These are phyloP conservation scores for Pycnococcus provasolii DNA, from an alignment of 139 green algal species.

Conservation along the genomic window DNA sequence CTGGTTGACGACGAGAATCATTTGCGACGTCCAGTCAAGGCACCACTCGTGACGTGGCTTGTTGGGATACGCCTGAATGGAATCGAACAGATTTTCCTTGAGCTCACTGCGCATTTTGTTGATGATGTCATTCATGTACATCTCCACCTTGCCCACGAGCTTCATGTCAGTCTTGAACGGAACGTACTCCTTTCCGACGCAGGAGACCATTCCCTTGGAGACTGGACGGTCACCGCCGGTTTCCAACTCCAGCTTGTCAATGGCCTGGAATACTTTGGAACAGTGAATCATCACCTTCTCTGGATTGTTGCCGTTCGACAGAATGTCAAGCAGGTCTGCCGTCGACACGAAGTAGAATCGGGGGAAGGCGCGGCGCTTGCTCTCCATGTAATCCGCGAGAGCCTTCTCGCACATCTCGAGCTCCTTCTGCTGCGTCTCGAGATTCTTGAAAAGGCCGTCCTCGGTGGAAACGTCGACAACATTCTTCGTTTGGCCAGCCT, in stretches of 20 bases:
- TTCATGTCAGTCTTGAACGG: constrained; percentile 50
- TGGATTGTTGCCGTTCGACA: constrained; percentile 71
- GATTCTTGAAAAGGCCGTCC: constrained; percentile 56
- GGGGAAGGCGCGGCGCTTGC: constrained; percentile 63
- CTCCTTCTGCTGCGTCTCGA: constrained; percentile 60
- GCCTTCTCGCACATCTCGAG: constrained; percentile 71
- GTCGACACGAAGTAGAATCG: constrained; percentile 78
- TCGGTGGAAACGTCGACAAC: constrained; percentile 58
- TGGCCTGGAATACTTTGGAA: constrained; percentile 83
- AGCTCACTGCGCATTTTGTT: constrained; percentile 73
- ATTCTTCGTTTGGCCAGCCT: constrained; percentile 48
- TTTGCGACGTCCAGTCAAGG: constrained; percentile 72
- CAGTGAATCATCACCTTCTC: constrained; percentile 67
- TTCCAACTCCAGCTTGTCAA: constrained; percentile 72
- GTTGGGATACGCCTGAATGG: constrained; percentile 57
- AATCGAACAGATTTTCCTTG: constrained; percentile 48
- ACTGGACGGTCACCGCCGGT: constrained; percentile 46
- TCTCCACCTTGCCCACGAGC: constrained; percentile 75
- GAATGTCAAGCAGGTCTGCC: constrained; percentile 67
- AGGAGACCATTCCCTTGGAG: constrained; percentile 68
- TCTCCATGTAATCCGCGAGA: constrained; percentile 71
- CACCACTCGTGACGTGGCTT: constrained; percentile 67
- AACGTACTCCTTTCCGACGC: constrained; percentile 68
- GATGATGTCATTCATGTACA: constrained; percentile 78
- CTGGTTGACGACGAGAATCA: constrained; percentile 82